Base-by-base conservation (phyloP, 140 eudicot genomes). In the Senecio squalidus region DNA sequence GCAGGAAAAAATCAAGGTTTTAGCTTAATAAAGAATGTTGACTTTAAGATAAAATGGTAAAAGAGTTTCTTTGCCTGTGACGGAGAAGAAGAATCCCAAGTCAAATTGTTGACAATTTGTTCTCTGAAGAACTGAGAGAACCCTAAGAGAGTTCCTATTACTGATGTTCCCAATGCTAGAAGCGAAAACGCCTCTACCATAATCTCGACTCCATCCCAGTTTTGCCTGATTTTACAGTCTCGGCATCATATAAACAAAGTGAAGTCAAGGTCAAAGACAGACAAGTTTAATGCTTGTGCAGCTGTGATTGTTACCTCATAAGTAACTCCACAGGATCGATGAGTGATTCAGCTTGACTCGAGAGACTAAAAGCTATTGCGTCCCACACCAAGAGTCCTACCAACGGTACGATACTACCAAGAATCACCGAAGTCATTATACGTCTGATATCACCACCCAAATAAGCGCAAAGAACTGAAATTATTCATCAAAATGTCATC, bases 161-260 rank as follows among this genome's bases (percentile, higher is more conserved):
- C 60, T 26, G 97, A 89, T 61, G 97, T 89, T 20, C 97, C 97
- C 3, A 85, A 78, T 25, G 97, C 97, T 55, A 85, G 70, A 68
- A 89, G 93, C 15, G 97, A 82, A 72, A 89, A 85, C 38, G 95
- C 79, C 74, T 80, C 93, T 38, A 89, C 97, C 97, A 89, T 89
- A 22, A 66, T 50, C 14, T 88, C 62, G 70, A 82, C 78, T 26
- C 95, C 97, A 10, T 74, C 66, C 97, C 97, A 82, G 60, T 62
- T 80, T 67, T 73, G 86, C 60, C 97, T 89, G 64, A 11, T 10
- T 63, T 62, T 63, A 71, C 36, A 47, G 25, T 38, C 41, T 38
- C 10, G 8, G 57, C 24, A 57, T 64, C 57, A 34, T 15, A 58
- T 27, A 15, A n/a, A 64, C 9, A 0, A 39, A 60, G 15, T 30